Conservation (phyloP, 805 yeast genomes). For the Candida palmyrensis region DNA sequence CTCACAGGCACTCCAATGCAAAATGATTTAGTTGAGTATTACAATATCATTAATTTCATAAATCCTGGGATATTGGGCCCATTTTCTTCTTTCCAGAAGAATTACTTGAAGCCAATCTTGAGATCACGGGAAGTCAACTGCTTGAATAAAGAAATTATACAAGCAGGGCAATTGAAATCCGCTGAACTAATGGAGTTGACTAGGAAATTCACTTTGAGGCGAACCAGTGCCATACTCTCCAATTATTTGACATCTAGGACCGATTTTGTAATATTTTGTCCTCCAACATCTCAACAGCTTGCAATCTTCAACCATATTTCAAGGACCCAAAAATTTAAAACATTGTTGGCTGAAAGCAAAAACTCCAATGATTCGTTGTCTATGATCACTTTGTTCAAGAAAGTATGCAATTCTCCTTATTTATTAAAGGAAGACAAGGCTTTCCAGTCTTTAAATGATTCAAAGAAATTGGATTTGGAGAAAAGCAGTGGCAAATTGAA, state of each 20-base stretch:
- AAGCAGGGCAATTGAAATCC: slow-evolving; percentile 57
- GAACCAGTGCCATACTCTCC: slow-evolving; percentile 56
- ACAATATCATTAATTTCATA: slow-evolving; percentile 71
- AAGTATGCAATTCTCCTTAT: slow-evolving; percentile 79
- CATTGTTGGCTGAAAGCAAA: slow-evolving; percentile 19
- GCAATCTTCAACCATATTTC: slow-evolving; percentile 49
- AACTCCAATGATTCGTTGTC: slow-evolving; percentile 47
- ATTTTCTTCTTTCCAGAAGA: slow-evolving; percentile 51
- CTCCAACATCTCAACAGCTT: slow-evolving; percentile 63
- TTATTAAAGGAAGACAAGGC: slow-evolving; percentile 47
- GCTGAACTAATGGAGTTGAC: slow-evolving; percentile 63
- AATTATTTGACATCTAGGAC: slow-evolving; percentile 67
- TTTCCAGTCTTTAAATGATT: slow-evolving; percentile 27
- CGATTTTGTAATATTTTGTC: slow-evolving; percentile 72
- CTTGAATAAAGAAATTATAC: slow-evolving; percentile 41
- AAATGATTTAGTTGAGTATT: slow-evolving; percentile 83
- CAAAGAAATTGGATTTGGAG: slow-evolving; percentile 8
- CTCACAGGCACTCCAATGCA: slow-evolving; percentile 93
- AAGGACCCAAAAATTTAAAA: slow-evolving; percentile 28
- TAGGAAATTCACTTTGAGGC: slow-evolving; percentile 60
- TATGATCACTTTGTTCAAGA: slow-evolving; percentile 69
- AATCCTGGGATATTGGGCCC: slow-evolving; percentile 80
- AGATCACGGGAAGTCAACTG: slow-evolving; percentile 63
- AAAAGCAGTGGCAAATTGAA: slow-evolving; percentile 58
- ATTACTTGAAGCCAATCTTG: slow-evolving; percentile 65